Evolutionary conservation across 2,329 filamentous ascomycete species (phyloP).

Genomic region (Fusarium bulbicola): DNA sequence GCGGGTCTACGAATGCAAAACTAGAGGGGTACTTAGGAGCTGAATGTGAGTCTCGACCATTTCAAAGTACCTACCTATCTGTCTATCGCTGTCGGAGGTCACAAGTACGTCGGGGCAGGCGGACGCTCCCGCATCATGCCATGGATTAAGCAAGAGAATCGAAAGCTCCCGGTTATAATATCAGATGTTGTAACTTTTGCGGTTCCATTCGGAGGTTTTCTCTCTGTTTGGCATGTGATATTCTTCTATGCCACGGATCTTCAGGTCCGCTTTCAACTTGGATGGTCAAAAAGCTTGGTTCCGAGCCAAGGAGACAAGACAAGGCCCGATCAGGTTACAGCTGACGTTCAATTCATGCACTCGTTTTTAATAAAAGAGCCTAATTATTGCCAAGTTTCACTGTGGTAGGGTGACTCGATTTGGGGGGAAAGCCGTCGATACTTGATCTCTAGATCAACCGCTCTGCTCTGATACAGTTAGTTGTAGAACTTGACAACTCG

Average conservation of each 20-base stretch:
- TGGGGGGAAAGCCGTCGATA: background rate
- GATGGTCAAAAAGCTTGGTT: constrained; percentile 21
- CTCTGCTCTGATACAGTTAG: background rate
- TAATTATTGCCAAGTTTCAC: constrained; percentile 1
- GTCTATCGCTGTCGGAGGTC: constrained; percentile 5
- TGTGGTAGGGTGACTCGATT: background rate
- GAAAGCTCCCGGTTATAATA: constrained; percentile 5
- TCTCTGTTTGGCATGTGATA: background rate
- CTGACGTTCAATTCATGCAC: background rate
- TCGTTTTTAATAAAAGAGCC: background rate
- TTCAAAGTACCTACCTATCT: constrained; percentile 3
- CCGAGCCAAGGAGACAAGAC: background rate
- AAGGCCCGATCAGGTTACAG: constrained; percentile 18
- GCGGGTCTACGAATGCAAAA: background rate
- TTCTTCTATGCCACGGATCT: constrained; percentile 25
- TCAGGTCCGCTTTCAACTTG: constrained; percentile 27
- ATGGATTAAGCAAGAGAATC: constrained; percentile 1
- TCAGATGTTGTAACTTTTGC: background rate
- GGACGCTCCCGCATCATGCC: constrained; percentile 18
- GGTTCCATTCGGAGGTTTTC: background rate
- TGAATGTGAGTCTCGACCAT: background rate
- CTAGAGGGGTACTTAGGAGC: constrained; percentile 16
- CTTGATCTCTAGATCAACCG: background rate
- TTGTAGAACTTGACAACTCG: background rate
- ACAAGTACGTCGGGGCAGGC: constrained; percentile 11